phyloP scores from a whole-genome alignment of 179 eudicot genomes.

The Gypsophila paniculata region DNA sequence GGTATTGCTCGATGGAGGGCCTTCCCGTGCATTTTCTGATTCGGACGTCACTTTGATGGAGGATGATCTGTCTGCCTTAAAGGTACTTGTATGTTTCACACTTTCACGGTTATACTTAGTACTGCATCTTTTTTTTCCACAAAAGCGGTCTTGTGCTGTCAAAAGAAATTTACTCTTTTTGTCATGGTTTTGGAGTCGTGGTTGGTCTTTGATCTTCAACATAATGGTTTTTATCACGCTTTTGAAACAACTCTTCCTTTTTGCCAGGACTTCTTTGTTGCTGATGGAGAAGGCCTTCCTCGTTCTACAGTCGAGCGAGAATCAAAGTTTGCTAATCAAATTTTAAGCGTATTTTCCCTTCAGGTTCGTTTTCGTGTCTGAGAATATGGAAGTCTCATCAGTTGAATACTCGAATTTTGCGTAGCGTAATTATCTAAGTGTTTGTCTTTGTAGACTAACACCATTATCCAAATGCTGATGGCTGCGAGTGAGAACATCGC shows the following conservation, averaged over 20 bases:
- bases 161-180: too few relatives aligned
- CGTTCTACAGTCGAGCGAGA: conserved; percentile 76
- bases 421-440: not conserved
- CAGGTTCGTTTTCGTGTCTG: conserved; percentile 37
- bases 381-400: conserved; percentile 4
- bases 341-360: conserved; percentile 59
- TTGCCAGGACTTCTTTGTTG: conserved; percentile 75
- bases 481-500: conserved; percentile 71
- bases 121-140: too few relatives aligned
- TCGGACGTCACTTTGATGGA: conserved; percentile 62
- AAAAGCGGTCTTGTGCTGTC: too few relatives aligned
- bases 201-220: not conserved
- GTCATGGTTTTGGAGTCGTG: not conserved
- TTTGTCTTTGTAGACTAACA: conserved; percentile 51
- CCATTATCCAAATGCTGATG: conserved; percentile 73
- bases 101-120: not conserved
- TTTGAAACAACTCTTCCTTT: conserved; percentile 13
- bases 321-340: conserved; percentile 67
- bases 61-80: conserved; percentile 65
- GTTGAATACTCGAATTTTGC: not conserved
- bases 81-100: conserved; percentile 35
- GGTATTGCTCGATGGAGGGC: conserved; percentile 93
- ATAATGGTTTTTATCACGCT: not conserved
- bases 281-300: conserved; percentile 97
- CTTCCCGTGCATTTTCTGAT: conserved; percentile 80